Percentiles rank a stretch among this genome's conserved stretches.
phyloP scores from a whole-genome alignment of 1,284 basidiomycete species.

The Meira nashicola region DNA sequence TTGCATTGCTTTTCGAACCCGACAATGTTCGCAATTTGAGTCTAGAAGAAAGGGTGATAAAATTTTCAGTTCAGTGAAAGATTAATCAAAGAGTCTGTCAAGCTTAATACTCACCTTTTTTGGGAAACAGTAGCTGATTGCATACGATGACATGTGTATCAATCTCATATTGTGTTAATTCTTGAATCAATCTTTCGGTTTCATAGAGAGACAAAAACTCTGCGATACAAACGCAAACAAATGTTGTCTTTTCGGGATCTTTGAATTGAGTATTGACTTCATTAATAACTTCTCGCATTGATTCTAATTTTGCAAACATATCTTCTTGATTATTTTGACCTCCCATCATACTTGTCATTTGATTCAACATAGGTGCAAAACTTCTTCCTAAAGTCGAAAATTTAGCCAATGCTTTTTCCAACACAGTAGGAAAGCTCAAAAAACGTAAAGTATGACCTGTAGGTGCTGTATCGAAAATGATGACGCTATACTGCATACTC shows the following conservation, averaged over 20 bases:
- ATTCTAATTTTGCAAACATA: constrained; percentile 96
- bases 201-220: constrained; percentile 97
- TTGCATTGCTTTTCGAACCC: constrained; percentile 91
- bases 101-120: constrained; percentile 63
- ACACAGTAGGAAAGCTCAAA: constrained; percentile 92
- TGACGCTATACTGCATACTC: constrained; percentile 99
- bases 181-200: constrained; percentile 94
- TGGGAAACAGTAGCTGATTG: constrained; percentile 93
- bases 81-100: neutral
- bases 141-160: constrained; percentile 99
- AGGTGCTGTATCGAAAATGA: constrained; percentile 97
- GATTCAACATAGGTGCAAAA: constrained; percentile 94
- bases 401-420: constrained; percentile 96
- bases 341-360: constrained; percentile 80
- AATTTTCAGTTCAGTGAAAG: neutral
- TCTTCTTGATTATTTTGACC: constrained; percentile 62
- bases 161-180: constrained; percentile 91
- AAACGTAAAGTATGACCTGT: constrained; percentile 98
- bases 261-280: constrained; percentile 99
- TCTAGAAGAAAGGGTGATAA: constrained; percentile 55
- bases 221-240: constrained; percentile 96
- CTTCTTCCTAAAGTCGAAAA: constrained; percentile 82
- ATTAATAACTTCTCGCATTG: constrained; percentile 92
- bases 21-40: constrained; percentile 91
- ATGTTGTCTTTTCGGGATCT: constrained; percentile 89